A percentile compares a stretch with the other conserved stretches of the same genome.
Evolutionary conservation across 495 filamentous ascomycete species (phyloP).

Genomic region (Penicillium diatomitis): DNA sequence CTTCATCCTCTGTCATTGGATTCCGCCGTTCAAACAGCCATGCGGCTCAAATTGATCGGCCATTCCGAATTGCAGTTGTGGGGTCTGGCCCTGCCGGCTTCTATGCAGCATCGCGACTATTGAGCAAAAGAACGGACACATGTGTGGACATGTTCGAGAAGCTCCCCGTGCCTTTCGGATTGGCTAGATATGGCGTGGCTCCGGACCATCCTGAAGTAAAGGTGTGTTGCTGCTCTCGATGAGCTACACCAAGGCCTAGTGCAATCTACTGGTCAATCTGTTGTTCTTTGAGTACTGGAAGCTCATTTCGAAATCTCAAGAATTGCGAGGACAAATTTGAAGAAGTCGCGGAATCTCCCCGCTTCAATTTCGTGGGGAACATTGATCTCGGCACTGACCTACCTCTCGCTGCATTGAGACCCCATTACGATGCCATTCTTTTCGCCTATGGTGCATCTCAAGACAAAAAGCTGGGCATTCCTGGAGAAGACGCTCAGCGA

Average conservation of each 20-base stretch:
- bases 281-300: no score
- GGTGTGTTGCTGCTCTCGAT: constrained; percentile 37
- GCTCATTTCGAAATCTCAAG: constrained; percentile 28
- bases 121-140: constrained; percentile 60
- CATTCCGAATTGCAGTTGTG: constrained; percentile 75
- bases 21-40: constrained; percentile 24
- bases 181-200: constrained; percentile 88
- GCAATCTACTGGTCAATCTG: no score
- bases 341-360: constrained; percentile 68
- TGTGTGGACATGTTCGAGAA: constrained; percentile 94
- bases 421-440: constrained; percentile 84
- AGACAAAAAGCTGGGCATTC: constrained; percentile 69
- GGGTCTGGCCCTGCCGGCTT: constrained; percentile 95
- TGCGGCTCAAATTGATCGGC: constrained; percentile 34
- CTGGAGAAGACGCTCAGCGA: constrained; percentile 60
- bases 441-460: constrained; percentile 88
- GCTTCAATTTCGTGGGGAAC: constrained; percentile 91
- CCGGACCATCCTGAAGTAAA: constrained; percentile 98
- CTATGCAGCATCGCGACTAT: constrained; percentile 79
- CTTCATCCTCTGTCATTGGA: background rate
- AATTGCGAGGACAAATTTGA: constrained; percentile 92
- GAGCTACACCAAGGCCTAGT: no score
- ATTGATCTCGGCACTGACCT: constrained; percentile 68
- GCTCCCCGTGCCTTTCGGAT: constrained; percentile 82
- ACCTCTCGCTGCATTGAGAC: constrained; percentile 56